Percentiles rank a stretch among this genome's conserved stretches.
These are phyloP conservation scores for Pleurotus cornucopiae DNA, from an alignment of 768 basidiomycete species.

Conservation along the genomic window DNA sequence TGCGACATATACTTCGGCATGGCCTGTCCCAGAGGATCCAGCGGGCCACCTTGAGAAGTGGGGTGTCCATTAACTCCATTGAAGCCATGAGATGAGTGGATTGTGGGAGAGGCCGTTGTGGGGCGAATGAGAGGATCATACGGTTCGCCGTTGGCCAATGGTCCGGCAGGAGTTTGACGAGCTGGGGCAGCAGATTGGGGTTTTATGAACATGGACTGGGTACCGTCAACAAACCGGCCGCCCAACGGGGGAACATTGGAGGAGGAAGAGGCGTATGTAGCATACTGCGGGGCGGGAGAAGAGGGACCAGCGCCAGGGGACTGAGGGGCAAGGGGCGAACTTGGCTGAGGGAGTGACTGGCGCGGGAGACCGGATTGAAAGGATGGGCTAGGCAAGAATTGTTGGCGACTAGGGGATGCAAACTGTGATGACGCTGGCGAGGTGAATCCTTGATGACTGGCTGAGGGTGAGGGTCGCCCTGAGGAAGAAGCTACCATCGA, in stretches of 20 bases:
- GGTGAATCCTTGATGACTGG: neutral
- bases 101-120: slow-evolving; percentile 12
- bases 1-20: slow-evolving; percentile 63
- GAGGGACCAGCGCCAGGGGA: slow-evolving; percentile 58
- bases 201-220: slow-evolving; percentile 78
- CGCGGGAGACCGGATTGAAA: slow-evolving; percentile 14
- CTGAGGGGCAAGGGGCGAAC: slow-evolving; percentile 31
- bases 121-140: slow-evolving; percentile 14
- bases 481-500: slow-evolving; percentile 11
- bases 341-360: slow-evolving; percentile 21
- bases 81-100: slow-evolving; percentile 10
- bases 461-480: slow-evolving; percentile 3
- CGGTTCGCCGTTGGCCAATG: slow-evolving; percentile 9
- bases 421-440: slow-evolving; percentile 6
- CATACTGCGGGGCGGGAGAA: slow-evolving; percentile 28
- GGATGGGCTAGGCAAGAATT: slow-evolving; percentile 8
- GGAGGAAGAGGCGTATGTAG: slow-evolving; percentile 23
- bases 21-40: slow-evolving; percentile 65
- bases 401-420: neutral
- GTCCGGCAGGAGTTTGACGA: slow-evolving; percentile 20
- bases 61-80: slow-evolving; percentile 18
- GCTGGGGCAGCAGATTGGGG: slow-evolving; percentile 25
- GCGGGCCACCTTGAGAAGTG: slow-evolving; percentile 23
- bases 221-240: slow-evolving; percentile 67
- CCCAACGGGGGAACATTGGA: slow-evolving; percentile 50